Conservation (phyloP, 2,329 filamentous ascomycete genomes). For the Alternaria arbusti region DNA sequence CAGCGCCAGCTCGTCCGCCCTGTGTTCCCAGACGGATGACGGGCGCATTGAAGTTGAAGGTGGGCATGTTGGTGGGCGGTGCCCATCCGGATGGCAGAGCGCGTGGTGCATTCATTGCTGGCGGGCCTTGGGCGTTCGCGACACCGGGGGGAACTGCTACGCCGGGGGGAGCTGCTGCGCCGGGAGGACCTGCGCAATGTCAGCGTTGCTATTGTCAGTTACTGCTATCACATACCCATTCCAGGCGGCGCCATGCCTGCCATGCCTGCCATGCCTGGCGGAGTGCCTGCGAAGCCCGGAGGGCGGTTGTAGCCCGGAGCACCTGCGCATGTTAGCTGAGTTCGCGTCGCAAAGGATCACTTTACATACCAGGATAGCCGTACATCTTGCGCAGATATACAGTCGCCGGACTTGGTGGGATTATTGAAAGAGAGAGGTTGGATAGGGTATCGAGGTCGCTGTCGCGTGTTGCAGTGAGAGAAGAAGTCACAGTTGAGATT, state of each 20-base stretch:
- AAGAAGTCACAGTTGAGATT: conserved; percentile 17
- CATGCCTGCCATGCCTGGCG: conserved; percentile 77
- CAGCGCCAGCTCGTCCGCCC: conserved; percentile 63
- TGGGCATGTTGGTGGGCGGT: conserved; percentile 88
- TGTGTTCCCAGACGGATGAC: conserved; percentile 91
- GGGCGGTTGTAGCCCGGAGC: conserved; percentile 73
- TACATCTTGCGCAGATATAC: conserved; percentile 36
- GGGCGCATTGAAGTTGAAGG: conserved; percentile 97
- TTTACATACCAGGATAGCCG: conserved; percentile 41
- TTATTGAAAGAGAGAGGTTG: background rate
- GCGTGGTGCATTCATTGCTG: conserved; percentile 80
- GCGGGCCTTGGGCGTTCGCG: conserved; percentile 71
- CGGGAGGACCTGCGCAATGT: conserved; percentile 14
- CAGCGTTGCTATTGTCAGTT: background rate
- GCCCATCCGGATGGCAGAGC: conserved; percentile 85
- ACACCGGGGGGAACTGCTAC: conserved; percentile 79
- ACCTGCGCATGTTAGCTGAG: conserved; percentile 37
- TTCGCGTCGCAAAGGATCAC: background rate
- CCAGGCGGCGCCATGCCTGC: conserved; percentile 79
- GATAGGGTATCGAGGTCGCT: background rate
- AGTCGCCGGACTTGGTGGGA: background rate
- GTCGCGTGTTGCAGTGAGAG: conserved; percentile 15
- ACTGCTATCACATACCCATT: conserved; percentile 67
- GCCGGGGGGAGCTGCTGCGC: conserved; percentile 66
- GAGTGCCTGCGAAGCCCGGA: conserved; percentile 75